Conservation (phyloP, 2,329 filamentous ascomycete genomes). For the Neofusicoccum sp. region DNA sequence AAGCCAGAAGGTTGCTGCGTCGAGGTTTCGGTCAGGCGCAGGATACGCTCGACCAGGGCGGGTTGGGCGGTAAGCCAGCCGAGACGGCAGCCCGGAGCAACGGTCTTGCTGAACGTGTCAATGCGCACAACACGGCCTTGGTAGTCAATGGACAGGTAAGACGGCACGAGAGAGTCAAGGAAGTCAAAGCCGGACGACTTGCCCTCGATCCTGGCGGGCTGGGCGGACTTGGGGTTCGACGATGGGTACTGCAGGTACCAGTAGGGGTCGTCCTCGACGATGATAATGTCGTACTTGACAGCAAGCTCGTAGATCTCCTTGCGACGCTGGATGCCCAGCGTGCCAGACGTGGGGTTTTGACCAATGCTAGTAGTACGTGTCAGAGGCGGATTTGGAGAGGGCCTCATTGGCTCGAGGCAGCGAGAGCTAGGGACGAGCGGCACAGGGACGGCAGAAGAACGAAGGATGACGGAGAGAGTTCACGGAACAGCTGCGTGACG, state of each 20-base stretch:
- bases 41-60: conserved; percentile 68
- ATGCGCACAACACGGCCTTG: conserved; percentile 86
- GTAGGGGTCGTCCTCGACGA: conserved; percentile 92
- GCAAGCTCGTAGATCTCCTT: conserved; percentile 78
- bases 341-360: conserved; percentile 82
- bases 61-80: conserved; percentile 91
- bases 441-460: neutral
- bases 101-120: conserved; percentile 91
- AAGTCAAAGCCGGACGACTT: conserved; percentile 68
- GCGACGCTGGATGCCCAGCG: conserved; percentile 69
- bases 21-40: conserved; percentile 70
- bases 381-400: neutral
- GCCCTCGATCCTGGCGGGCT: conserved; percentile 32
- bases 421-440: neutral
- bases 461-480: neutral
- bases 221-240: conserved; percentile 47
- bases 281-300: conserved; percentile 81
- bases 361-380: conserved; percentile 60
- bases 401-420: neutral
- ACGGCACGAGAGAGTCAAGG: conserved; percentile 79
- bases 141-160: conserved; percentile 75
- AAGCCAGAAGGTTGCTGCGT: conserved; percentile 89
- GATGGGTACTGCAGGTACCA: conserved; percentile 91
- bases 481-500: neutral
- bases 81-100: conserved; percentile 83